Base-by-base conservation (phyloP, 2,329 filamentous ascomycete genomes). In the Aureobasidium pullulans region DNA sequence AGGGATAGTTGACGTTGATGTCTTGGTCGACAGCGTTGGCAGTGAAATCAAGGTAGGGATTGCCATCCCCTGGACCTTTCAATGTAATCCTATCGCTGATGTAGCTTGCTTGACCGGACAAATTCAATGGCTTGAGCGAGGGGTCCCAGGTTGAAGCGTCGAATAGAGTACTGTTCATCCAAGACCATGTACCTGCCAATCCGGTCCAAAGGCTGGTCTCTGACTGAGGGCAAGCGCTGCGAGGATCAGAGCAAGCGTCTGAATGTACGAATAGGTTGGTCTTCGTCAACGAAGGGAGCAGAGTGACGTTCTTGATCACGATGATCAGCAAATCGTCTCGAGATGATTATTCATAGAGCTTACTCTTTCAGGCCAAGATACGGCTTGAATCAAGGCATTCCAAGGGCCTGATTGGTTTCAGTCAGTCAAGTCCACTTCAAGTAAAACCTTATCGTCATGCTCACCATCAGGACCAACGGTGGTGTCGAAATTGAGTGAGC, bases 21-120 rank as follows among this genome's bases (percentile, higher is more conserved):
- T 34, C 15, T 28, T 42, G 28, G 37, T 59, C 46, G 29, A 49
- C 13, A 6, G 53, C 31, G 23, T 57, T 57, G 40, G 42, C 42
- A n/a, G 29, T 47, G 42, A 46, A 57, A 13, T 57, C 53, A 7
- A 57, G 53, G 13, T 47, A 57, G 4, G 42, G 9, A 16, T 36
- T 34, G 16, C 10, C 8, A 6, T 46, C 6, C 10, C 40, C 40
- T 10, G 53, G 29, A n/a, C 32, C 29, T 6, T 39, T 16, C 6
- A 57, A 19, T n/a, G 53, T 57, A 6, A 57, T 16, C n/a, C 53
- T 57, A 47, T 57, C 53, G 23, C 40, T 57, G 32, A 57, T 44
- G n/a, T 44, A 37, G 6, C 32, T 57, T 47, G 31, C 53, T 57
- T 57, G 53, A 11, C 53, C 40, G 7, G 39, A 37, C 0, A 57